Evolutionary conservation across 768 basidiomycete species (phyloP).

Genomic region (Xerocomus potaroensis): DNA sequence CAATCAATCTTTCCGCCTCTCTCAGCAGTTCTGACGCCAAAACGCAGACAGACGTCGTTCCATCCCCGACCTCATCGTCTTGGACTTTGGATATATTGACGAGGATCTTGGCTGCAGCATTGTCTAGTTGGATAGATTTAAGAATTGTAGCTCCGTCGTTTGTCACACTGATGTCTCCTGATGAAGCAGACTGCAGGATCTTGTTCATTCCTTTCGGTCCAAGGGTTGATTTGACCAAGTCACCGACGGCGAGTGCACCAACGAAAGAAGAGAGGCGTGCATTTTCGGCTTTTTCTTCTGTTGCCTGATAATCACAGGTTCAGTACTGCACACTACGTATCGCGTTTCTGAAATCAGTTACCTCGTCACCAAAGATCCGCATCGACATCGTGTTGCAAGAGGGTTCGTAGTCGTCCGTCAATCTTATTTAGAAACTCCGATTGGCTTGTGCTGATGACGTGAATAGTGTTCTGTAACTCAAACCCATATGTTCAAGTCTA

Average conservation of each 20-base stretch:
- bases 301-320: constrained; percentile 47
- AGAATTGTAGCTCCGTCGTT: constrained; percentile 99
- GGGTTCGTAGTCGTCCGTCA: too few relatives aligned
- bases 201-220: constrained; percentile 99
- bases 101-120: constrained; percentile 97
- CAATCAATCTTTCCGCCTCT: constrained; percentile 94
- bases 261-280: constrained; percentile 98
- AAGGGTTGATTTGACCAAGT: constrained; percentile 97
- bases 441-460: neutral
- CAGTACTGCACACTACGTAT: neutral
- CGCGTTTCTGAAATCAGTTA: constrained; percentile 17
- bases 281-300: constrained; percentile 95
- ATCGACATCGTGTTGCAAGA: constrained; percentile 47
- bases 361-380: constrained; percentile 69
- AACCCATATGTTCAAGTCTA: constrained; percentile 7
- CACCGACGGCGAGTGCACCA: constrained; percentile 93
- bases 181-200: constrained; percentile 88
- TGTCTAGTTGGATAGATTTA: constrained; percentile 95
- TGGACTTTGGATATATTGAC: constrained; percentile 99
- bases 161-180: constrained; percentile 92
- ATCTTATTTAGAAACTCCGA: neutral
- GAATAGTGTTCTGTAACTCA: neutral
- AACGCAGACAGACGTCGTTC: constrained; percentile 88
- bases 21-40: constrained; percentile 86
- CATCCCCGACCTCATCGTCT: constrained; percentile 98